Evolutionary conservation across 306 rosid genomes (phyloP).

Genomic region (Argentina anserina): DNA sequence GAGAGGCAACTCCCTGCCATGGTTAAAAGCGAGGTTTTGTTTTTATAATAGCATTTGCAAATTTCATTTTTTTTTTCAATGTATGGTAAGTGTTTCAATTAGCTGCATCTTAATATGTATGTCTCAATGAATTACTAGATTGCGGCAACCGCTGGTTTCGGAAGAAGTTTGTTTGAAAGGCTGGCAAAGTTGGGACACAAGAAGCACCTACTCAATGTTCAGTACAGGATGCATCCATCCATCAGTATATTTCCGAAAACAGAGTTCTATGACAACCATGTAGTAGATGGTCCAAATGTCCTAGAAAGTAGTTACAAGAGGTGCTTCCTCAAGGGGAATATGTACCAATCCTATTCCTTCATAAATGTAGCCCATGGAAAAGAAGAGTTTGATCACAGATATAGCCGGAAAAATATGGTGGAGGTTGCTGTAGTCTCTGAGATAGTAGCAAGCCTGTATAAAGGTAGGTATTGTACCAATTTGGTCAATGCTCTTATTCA

Average conservation of each 20-base stretch:
- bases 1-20: slow-evolving; percentile 60
- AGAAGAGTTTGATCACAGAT: slow-evolving; percentile 19
- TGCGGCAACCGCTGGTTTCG: slow-evolving; percentile 29
- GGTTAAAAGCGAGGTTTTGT: slow-evolving; percentile 58
- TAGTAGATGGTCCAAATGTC: slow-evolving; percentile 26
- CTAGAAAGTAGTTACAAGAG: slow-evolving; percentile 3
- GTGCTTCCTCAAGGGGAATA: slow-evolving; percentile 19
- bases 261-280: slow-evolving; percentile 25
- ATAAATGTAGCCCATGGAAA: slow-evolving; percentile 35
- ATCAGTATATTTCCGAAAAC: slow-evolving; percentile 38
- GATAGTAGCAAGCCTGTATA: slow-evolving; percentile 42
- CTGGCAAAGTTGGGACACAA: slow-evolving; percentile 26
- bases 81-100: too few relatives aligned
- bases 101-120: too few relatives aligned
- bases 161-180: slow-evolving; percentile 48
- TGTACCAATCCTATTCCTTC: slow-evolving; percentile 36
- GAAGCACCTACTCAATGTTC: slow-evolving; percentile 36
- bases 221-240: slow-evolving; percentile 41
- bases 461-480: slow-evolving; percentile 27
- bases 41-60: not conserved
- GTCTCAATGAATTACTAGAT: slow-evolving; percentile 17
- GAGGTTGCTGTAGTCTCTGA: slow-evolving; percentile 45
- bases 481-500: not conserved
- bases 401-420: slow-evolving; percentile 32
- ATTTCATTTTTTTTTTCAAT: too few relatives aligned